Conservation (phyloP, 106 monocot genomes). For the Amphibolis antarctica region DNA sequence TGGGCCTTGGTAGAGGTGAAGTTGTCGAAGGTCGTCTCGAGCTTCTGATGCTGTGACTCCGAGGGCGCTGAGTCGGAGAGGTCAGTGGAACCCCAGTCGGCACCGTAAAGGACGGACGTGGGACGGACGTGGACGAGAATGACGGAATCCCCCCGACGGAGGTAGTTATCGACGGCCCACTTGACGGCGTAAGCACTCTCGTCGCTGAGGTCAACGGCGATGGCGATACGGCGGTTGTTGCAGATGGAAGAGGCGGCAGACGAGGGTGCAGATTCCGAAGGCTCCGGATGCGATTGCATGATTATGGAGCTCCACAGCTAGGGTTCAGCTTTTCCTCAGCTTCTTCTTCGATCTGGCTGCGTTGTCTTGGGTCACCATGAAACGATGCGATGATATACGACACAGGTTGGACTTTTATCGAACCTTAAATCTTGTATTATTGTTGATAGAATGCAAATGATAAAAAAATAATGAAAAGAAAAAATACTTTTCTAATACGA, state of each 20-base stretch:
- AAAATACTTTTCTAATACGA: no score
- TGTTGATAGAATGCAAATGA: no score
- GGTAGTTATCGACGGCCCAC: conserved; percentile 40
- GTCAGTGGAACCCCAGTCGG: conserved; percentile 37
- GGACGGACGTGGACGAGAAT: conserved; percentile 35
- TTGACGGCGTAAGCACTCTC: conserved; percentile 31
- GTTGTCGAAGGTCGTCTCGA: conserved; percentile 18
- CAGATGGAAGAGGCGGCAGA: conserved; percentile 3
- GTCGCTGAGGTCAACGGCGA: conserved; percentile 32
- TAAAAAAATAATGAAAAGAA: no score
- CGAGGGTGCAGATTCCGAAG: conserved; percentile 23
- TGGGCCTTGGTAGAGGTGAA: conserved; percentile 26
- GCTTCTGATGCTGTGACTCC: conserved; percentile 14
- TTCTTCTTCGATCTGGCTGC: no score
- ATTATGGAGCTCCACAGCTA: not conserved
- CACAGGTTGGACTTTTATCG: no score
- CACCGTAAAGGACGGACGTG: conserved; percentile 33
- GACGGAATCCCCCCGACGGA: conserved; percentile 36
- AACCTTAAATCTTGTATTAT: no score
- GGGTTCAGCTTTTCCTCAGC: not conserved
- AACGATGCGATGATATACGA: no score
- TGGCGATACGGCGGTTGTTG: conserved; percentile 28
- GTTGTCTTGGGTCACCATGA: no score
- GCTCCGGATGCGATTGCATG: conserved; percentile 1
- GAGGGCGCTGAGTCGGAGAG: conserved; percentile 8